Conservation (phyloP, 164 flowering plant species). For the Vitis rupestris region DNA sequence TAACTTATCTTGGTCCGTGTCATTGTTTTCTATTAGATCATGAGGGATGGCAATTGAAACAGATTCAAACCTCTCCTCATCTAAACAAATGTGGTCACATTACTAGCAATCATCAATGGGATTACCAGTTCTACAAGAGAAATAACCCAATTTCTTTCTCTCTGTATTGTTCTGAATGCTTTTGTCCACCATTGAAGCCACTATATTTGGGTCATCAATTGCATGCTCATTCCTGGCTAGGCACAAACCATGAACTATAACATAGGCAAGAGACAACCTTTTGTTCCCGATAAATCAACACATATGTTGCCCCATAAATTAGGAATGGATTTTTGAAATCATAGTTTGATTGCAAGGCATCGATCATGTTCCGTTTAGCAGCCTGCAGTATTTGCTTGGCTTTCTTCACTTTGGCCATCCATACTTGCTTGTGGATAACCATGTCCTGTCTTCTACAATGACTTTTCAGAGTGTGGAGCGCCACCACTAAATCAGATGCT, state of each 20-base stretch:
- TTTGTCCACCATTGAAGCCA: conserved; percentile 19
- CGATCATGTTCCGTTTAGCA: conserved; percentile 43
- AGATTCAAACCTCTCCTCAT: too few species aligned
- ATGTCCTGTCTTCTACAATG: too few species aligned
- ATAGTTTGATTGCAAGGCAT: conserved; percentile 40
- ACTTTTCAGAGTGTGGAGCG: too few species aligned
- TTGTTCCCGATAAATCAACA: too few species aligned
- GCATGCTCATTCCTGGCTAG: conserved; percentile 10
- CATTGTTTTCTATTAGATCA: too few species aligned
- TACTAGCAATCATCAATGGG: conserved; percentile 1
- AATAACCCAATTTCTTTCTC: conserved; percentile 19
- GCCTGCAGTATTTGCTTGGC: conserved; percentile 42
- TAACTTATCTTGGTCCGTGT: too few species aligned
- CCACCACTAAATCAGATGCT: too few species aligned
- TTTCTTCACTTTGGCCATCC: conserved; percentile 17
- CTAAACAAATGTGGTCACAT: too few species aligned
- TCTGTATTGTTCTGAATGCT: conserved; percentile 19
- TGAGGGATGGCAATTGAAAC: too few species aligned
- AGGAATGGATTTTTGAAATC: conserved; percentile 60
- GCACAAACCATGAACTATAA: too few species aligned
- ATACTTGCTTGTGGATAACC: too few species aligned
- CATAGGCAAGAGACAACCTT: too few species aligned
- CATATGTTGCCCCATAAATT: conserved; percentile 43
- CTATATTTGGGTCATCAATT: conserved; percentile 10
- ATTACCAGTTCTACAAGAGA: conserved; percentile 21